Evolutionary conservation across 2,329 filamentous ascomycete species (phyloP).

Genomic region (Rhytidhysteron rufulum): DNA sequence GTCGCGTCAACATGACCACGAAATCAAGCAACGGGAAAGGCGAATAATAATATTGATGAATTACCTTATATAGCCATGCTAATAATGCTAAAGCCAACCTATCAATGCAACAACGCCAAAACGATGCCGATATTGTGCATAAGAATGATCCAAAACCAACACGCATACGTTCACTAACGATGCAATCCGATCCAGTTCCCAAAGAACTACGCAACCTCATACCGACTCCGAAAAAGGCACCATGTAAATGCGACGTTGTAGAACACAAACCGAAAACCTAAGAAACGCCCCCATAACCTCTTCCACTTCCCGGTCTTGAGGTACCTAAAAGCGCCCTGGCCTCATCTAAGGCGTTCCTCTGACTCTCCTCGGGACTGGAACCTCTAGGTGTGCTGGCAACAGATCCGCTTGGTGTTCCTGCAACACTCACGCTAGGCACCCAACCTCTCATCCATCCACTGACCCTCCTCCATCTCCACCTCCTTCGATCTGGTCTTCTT

Average conservation of each 20-base stretch:
- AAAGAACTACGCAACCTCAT: not conserved
- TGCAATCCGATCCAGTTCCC: not conserved
- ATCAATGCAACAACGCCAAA: no score
- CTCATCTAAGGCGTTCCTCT: constrained; percentile 25
- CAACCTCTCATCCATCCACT: constrained; percentile 65
- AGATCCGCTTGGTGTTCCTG: constrained; percentile 28
- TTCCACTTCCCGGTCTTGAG: constrained; percentile 29
- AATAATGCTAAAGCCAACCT: no score
- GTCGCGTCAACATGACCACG: no score
- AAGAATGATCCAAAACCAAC: no score
- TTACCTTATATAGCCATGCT: no score
- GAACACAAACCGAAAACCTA: not conserved
- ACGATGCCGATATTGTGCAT: no score
- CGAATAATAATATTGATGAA: no score
- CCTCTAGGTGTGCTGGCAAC: constrained; percentile 23
- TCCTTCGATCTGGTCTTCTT: constrained; percentile 20
- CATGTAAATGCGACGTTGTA: not conserved
- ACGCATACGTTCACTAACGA: not conserved
- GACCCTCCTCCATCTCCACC: constrained; percentile 55
- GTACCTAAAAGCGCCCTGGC: constrained; percentile 33
- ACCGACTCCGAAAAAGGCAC: not conserved
- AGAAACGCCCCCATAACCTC: constrained; percentile 5
- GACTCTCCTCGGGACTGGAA: constrained; percentile 11
- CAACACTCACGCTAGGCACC: constrained; percentile 51
- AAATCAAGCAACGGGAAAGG: no score